A percentile compares a stretch with the other conserved stretches of the same genome.
These are phyloP conservation scores for Annulohypoxylon stygium DNA, from an alignment of 495 filamentous ascomycete genomes.

Conservation along the genomic window DNA sequence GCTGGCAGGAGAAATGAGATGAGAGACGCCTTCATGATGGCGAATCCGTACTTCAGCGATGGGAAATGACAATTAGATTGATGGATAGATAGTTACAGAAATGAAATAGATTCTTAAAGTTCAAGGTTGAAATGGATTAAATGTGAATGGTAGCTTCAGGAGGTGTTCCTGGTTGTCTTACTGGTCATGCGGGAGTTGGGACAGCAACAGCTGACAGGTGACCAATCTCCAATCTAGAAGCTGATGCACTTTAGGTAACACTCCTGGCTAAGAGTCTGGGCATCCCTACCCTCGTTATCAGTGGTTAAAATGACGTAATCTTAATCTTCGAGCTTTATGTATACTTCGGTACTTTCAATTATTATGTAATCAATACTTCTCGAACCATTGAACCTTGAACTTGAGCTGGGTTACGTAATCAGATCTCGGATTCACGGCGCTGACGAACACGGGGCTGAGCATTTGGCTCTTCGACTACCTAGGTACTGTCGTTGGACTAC, in stretches of 20 bases:
- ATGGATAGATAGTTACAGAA: slow-evolving; percentile 13
- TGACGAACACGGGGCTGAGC: not conserved
- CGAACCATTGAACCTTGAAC: too few relatives aligned
- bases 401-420: too few relatives aligned
- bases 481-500: not conserved
- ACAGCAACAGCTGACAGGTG: slow-evolving; percentile 34
- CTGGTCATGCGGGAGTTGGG: slow-evolving; percentile 22
- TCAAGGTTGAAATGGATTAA: slow-evolving; percentile 1
- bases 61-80: not conserved
- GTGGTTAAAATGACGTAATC: slow-evolving; percentile 32
- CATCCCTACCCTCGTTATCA: slow-evolving; percentile 20
- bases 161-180: slow-evolving; percentile 15
- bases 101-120: slow-evolving; percentile 1
- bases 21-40: slow-evolving; percentile 60
- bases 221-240: slow-evolving; percentile 27
- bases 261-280: slow-evolving; percentile 18
- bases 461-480: not conserved
- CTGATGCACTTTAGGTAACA: slow-evolving; percentile 18
- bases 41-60: slow-evolving; percentile 44
- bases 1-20: slow-evolving; percentile 63
- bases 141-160: not conserved
- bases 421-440: not conserved
- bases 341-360: too few relatives aligned
- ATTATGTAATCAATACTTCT: too few relatives aligned
- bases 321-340: not conserved